phyloP scores from a whole-genome alignment of 1,284 basidiomycete species.

The Limonomyces culmigenus region DNA sequence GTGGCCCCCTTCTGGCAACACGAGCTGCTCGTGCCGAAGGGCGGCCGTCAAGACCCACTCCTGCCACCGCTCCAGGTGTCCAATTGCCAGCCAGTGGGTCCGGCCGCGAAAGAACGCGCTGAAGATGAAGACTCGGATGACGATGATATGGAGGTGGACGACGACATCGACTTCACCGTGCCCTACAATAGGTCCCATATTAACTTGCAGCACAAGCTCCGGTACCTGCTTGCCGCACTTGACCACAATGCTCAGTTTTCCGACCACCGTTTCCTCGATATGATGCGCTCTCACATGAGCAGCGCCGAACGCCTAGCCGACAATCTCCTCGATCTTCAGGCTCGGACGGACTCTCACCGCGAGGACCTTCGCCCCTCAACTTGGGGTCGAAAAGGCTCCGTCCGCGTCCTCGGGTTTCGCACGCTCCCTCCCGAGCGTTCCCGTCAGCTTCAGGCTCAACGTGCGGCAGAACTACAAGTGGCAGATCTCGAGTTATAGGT shows the following conservation, averaged over 20 bases:
- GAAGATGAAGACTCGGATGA: neutral
- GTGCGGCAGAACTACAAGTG: too few species aligned
- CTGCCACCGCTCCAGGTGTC: too few species aligned
- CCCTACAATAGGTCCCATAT: too few species aligned
- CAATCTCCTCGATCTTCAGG: slow-evolving; percentile 2
- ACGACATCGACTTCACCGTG: neutral
- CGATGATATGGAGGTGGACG: neutral
- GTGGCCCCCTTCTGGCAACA: slow-evolving; percentile 14
- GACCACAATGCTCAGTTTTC: neutral
- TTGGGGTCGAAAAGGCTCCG: too few species aligned
- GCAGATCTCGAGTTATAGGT: too few species aligned
- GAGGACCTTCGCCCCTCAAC: too few species aligned
- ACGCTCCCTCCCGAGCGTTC: too few species aligned
- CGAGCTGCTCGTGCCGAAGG: slow-evolving; percentile 7
- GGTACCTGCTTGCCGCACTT: neutral
- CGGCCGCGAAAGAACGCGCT: neutral
- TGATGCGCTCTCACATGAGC: neutral
- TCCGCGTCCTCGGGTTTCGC: too few species aligned
- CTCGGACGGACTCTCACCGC: slow-evolving; percentile 2
- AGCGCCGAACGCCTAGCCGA: too few species aligned
- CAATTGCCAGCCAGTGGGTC: neutral
- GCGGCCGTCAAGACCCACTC: slow-evolving; percentile 10
- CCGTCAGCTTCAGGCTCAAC: too few species aligned
- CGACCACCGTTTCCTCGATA: neutral
- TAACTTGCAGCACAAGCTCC: too few species aligned